Evolutionary conservation across 768 basidiomycete genomes (phyloP), one percentile per base, ranked within the genome.

Genomic region (Boletus coccyginus): DNA sequence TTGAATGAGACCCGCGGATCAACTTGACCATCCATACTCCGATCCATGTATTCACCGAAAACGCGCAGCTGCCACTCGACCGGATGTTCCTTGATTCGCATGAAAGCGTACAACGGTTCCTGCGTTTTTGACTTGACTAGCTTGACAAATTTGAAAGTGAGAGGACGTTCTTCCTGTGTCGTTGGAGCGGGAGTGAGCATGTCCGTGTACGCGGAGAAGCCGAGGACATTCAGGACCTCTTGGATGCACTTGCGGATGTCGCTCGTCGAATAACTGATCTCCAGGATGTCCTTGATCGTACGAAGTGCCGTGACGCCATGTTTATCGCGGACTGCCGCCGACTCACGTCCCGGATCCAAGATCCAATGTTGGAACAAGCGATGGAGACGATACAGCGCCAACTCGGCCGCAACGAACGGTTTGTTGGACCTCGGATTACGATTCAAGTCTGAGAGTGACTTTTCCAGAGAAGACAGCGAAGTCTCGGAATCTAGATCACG

Each of bases 41-140:
- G 75, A 61, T 88, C 86, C 87, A 90, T 86, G 62, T 75, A 85
- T 59, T 86, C 81, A 7, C 87, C 88, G 54, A 87, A 88, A 12
- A 80, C 67, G n/a, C 84, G 78, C 27, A 90, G 71, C 64, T 89
- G 87, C 85, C 87, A 90, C 13, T 74, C 69, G 10, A 85, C 66
- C 1, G 84, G 83, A 55, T 83, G 73, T 54, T 87, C 85, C 2
- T 60, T 71, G 53, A 87, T 79, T 1, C 55, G 62, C 84, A 88
- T 85, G 59, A 81, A 87, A 13, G 73, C 63, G 58, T 84, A 66
- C 10, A 75, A 48, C 0, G 77, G 70, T 9, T 65, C 63, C 36
- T 70, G 70, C 8, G 73, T 74, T 59, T 76, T 80, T 12, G 77
- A 75, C 53, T 77, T 77, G 55, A 82, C 55, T n/a, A 88, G 68